Evolutionary conservation across 1,284 basidiomycete genomes (phyloP).

Genomic region (Pseudozyma tsukubaensis): DNA sequence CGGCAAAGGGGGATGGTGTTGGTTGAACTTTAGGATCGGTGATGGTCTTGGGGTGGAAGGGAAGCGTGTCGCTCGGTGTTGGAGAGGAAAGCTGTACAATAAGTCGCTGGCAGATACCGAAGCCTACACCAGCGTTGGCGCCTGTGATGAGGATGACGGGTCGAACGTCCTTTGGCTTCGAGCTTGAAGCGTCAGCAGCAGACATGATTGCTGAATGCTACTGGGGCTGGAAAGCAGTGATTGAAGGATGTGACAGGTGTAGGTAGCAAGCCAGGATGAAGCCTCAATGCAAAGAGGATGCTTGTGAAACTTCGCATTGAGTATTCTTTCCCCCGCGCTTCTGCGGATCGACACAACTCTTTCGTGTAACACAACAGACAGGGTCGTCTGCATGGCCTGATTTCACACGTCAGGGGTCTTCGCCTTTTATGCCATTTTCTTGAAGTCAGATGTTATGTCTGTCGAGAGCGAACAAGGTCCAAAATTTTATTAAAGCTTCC

Average conservation of each 20-base stretch:
- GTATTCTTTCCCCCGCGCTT: not conserved
- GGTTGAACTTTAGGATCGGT: slow-evolving; percentile 25
- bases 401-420: not conserved
- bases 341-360: not conserved
- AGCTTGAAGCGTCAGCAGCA: slow-evolving; percentile 16
- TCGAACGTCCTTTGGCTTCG: slow-evolving; percentile 32
- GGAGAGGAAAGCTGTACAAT: slow-evolving; percentile 67
- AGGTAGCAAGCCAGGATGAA: not conserved
- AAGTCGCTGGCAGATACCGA: slow-evolving; percentile 66
- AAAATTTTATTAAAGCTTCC: not conserved
- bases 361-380: too few relatives aligned
- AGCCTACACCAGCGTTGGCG: slow-evolving; percentile 66
- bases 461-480: not conserved
- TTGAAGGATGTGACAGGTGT: not conserved
- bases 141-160: slow-evolving; percentile 67
- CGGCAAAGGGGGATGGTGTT: slow-evolving; percentile 61
- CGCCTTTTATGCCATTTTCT: not conserved
- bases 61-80: slow-evolving; percentile 59
- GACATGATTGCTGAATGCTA: slow-evolving; percentile 16
- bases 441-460: not conserved
- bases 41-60: slow-evolving; percentile 34
- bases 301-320: not conserved
- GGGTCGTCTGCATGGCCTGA: slow-evolving; percentile 3
- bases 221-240: not conserved
- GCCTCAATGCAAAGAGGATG: not conserved